Percentiles rank a stretch among this genome's conserved stretches.
phyloP scores from a whole-genome alignment of 2,329 filamentous ascomycete species.

The Drechslera avenae region DNA sequence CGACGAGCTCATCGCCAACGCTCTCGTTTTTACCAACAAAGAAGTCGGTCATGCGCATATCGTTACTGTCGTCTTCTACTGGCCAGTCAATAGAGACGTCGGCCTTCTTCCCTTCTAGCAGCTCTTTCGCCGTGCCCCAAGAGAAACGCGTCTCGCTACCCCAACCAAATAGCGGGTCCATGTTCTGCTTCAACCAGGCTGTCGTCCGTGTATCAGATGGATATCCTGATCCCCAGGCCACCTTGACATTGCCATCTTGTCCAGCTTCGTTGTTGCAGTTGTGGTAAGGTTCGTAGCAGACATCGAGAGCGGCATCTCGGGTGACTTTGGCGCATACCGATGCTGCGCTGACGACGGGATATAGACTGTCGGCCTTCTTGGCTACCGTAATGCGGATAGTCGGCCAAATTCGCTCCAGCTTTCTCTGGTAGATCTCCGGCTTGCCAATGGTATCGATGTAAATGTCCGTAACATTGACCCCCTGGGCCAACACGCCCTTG shows the following conservation, averaged over 20 bases:
- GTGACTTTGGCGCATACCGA: slow-evolving; percentile 97
- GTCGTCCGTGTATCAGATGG: slow-evolving; percentile 84
- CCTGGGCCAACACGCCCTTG: slow-evolving; percentile 72
- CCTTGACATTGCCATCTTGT: slow-evolving; percentile 42
- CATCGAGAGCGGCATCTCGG: slow-evolving; percentile 84
- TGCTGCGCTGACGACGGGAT: slow-evolving; percentile 90
- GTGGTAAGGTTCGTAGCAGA: slow-evolving; percentile 66
- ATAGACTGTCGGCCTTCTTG: slow-evolving; percentile 86
- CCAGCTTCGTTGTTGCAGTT: slow-evolving; percentile 32
- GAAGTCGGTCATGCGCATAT: slow-evolving; percentile 75
- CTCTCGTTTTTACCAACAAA: slow-evolving; percentile 59
- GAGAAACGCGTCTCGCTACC: slow-evolving; percentile 90
- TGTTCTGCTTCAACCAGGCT: slow-evolving; percentile 79
- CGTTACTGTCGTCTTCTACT: slow-evolving; percentile 71
- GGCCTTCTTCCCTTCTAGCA: slow-evolving; percentile 76
- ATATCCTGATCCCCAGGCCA: slow-evolving; percentile 88
- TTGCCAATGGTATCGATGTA: slow-evolving; percentile 95
- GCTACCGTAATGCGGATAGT: slow-evolving; percentile 59
- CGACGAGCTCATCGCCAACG: slow-evolving; percentile 69
- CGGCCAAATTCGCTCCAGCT: slow-evolving; percentile 83
- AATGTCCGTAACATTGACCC: slow-evolving; percentile 84
- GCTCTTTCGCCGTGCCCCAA: slow-evolving; percentile 93
- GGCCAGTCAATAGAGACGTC: slow-evolving; percentile 85
- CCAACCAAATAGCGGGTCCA: slow-evolving; percentile 96
- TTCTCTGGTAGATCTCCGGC: slow-evolving; percentile 81